Conservation (phyloP, 2,329 filamentous ascomycete species). For the Botrytis hyacinthi region DNA sequence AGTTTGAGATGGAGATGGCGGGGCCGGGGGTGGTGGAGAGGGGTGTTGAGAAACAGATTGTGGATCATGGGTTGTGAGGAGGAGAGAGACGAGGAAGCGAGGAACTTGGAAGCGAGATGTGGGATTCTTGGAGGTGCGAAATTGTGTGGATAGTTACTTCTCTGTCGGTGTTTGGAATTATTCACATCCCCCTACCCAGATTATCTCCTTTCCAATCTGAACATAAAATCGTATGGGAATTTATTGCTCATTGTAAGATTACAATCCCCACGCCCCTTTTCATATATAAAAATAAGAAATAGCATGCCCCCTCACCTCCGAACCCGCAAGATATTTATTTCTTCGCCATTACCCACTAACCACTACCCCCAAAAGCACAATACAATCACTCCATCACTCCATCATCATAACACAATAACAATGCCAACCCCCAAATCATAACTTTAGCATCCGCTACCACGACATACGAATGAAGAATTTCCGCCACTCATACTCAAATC, state of each 20-base stretch:
- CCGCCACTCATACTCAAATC: no score
- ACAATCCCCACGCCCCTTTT: background rate
- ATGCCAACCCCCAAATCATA: no score
- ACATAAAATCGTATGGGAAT: background rate
- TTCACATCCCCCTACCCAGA: no score
- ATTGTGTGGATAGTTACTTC: no score
- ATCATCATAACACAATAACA: no score
- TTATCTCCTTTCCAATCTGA: background rate
- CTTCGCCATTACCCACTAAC: background rate
- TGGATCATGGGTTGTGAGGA: constrained; percentile 33
- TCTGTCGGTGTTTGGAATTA: no score
- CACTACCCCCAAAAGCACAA: background rate
- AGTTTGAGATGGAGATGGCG: constrained; percentile 47
- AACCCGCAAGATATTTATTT: background rate
- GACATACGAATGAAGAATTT: no score
- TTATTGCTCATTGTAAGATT: background rate
- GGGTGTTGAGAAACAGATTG: constrained; percentile 34
- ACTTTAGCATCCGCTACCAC: no score
- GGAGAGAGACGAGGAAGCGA: no score
- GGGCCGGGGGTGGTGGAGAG: constrained; percentile 36
- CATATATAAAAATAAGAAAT: background rate
- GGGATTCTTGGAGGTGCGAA: background rate
- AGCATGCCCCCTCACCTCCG: no score
- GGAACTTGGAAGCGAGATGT: background rate
- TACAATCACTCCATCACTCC: background rate